Base-by-base conservation (phyloP, 352 stramenopile species). In the Saprolegnia diclina region DNA sequence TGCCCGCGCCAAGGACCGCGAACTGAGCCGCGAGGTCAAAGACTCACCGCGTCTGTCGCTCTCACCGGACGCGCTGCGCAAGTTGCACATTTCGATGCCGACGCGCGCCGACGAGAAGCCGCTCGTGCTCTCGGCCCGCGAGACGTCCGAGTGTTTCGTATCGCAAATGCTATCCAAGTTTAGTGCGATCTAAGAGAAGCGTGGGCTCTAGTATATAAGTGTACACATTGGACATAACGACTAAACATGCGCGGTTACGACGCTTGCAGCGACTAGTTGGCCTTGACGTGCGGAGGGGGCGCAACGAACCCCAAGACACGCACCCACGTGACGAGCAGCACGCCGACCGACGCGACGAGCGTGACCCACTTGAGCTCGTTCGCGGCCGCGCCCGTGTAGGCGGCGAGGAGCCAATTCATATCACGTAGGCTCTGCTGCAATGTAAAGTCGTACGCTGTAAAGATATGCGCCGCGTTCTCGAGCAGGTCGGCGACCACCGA, bases 401-500 rank as follows among this genome's bases (percentile, higher is more conserved):
- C 42, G 18, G 42, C 42, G 42, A 48, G 42, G 18, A 48, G 42
- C 42, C 42, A 48, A 48, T 48, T 48, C 42, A 48, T 48, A n/a
- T 48, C 18, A 7, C 42, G 13, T 7, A 48, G 42, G 13, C 13
- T n/a, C 42, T 14, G 13, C 13, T n/a, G 42, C 13, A 4, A 3
- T 4, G 7, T n/a, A 10, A 66, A 66, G 35, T 9, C n/a, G 0
- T 24, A 18, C 18, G 57, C 57, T 4, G 57, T 55, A 40, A 54
- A 66, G 40, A 66, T 53, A 21, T 66, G 57, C 40, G 57, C 57
- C 4, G 42, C 19, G 40, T 66, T 66, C 29, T 66, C 57, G 11
- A 66, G n/a, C 16, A 24, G 19, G 24, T 66, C 57, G 38, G 37
- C 52, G 6, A 66, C 38, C 7, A 10, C 57, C 38, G 57, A 24